phyloP scores from a whole-genome alignment of 257 asterid genomes.

The Primulina eburnea region DNA sequence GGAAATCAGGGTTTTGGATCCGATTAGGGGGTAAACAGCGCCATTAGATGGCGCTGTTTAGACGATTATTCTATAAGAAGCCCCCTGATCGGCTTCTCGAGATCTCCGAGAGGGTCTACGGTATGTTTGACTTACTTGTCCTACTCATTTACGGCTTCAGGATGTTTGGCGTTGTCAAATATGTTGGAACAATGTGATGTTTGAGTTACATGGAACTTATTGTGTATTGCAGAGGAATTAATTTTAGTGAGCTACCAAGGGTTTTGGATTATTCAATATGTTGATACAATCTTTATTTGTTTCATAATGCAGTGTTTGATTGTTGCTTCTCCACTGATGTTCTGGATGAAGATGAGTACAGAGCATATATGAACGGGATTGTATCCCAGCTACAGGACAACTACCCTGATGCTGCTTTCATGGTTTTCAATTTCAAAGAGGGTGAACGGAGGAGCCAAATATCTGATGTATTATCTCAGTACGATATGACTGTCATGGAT shows the following conservation, averaged over 20 bases:
- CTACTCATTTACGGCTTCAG: background rate
- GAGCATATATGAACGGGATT: slow-evolving; percentile 83
- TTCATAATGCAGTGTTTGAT: slow-evolving; percentile 73
- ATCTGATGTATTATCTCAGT: slow-evolving; percentile 84
- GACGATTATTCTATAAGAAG: slow-evolving; percentile 93
- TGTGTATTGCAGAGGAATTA: background rate
- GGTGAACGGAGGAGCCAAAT: slow-evolving; percentile 83
- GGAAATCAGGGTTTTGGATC: slow-evolving; percentile 49
- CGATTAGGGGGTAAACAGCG: slow-evolving; percentile 71
- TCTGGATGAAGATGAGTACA: slow-evolving; percentile 87
- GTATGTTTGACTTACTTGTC: slow-evolving; percentile 38
- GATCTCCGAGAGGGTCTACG: slow-evolving; percentile 97
- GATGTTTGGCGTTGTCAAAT: slow-evolving; percentile 13
- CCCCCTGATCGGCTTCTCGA: slow-evolving; percentile 99
- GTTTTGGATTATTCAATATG: slow-evolving; percentile 21
- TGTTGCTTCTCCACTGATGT: slow-evolving; percentile 95
- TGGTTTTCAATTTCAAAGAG: slow-evolving; percentile 97
- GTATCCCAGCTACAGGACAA: slow-evolving; percentile 97
- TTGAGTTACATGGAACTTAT: background rate
- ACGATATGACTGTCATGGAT: slow-evolving; percentile 98
- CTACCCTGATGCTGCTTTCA: slow-evolving; percentile 94
- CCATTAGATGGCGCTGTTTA: slow-evolving; percentile 99
- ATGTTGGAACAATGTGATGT: slow-evolving; percentile 19
- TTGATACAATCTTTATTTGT: slow-evolving; percentile 23
- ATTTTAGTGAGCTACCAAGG: slow-evolving; percentile 6